Evolutionary conservation across 2,329 filamentous ascomycete genomes (phyloP), one percentile per base, ranked within the genome.

Genomic region (Penicillium olsonii): DNA sequence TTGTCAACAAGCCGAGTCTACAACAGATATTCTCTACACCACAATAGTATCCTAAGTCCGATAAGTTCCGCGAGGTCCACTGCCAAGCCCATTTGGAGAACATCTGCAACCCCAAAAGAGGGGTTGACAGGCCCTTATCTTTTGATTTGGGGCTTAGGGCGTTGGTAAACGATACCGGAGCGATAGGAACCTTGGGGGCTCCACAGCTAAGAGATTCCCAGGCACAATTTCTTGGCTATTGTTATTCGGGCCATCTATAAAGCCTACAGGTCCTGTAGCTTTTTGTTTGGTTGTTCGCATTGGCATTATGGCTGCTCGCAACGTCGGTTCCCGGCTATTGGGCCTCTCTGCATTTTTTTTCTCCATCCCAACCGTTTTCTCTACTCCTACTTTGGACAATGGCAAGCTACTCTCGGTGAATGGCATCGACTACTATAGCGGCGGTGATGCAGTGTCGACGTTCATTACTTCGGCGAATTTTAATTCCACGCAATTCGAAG

Each of bases 401-500:
- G 52, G 54, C 9, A 57, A 46, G 24, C 19, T 55, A 2, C 49
- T 42, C 15, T 45, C 38, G 1, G 53, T 70, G 8, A 62, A 70
- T 60, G 64, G 61, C 2, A 65, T 68, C 18, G 55, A 46, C n/a
- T 71, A 69, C 42, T 68, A 66, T 54, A 54, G 60, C 40, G 53
- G 61, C 40, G 54, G 54, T 3, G 44, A 50, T 41, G 34, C 53
- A 4, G 52, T 62, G 4, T 60, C 60, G 1, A 48, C 12, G 8
- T 27, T 62, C 3, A 10, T 41, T 2, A 43, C 39, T 2, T 22
- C 51, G 2, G 19, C 19, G 17, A 19, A 24, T 14, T 18, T 48
- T 14, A 37, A 48, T 42, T 49, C 26, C 7, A 42, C 15, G 34
- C 40, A 9, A 26, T 42, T 41, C 11, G 50, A 42, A 2, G 50